Conservation (phyloP, 2,329 filamentous ascomycete species). For the Coniochaeta pulveracea region DNA sequence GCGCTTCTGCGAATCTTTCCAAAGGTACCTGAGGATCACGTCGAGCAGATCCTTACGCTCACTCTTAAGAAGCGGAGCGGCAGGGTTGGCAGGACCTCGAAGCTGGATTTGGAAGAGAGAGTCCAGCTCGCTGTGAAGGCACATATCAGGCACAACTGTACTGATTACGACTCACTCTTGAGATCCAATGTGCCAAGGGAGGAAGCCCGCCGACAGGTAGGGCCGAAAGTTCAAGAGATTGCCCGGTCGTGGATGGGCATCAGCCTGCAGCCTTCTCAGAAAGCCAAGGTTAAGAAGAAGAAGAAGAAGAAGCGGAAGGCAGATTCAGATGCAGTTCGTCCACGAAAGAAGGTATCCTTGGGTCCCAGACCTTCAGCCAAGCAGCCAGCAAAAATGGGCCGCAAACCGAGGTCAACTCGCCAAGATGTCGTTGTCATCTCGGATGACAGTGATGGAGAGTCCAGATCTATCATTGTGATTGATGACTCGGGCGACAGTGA, state of each 20-base stretch:
- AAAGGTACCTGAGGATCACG: slow-evolving; percentile 21
- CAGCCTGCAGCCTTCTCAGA: no score
- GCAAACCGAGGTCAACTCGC: no score
- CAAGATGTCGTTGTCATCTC: no score
- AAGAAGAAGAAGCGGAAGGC: neutral
- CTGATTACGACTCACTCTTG: slow-evolving; percentile 31
- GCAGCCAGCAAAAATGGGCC: no score
- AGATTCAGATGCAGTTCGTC: no score
- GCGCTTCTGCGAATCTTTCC: slow-evolving; percentile 28
- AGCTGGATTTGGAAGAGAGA: slow-evolving; percentile 23
- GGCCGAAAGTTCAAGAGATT: slow-evolving; percentile 9
- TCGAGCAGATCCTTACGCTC: slow-evolving; percentile 23
- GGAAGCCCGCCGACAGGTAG: slow-evolving; percentile 12
- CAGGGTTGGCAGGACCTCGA: slow-evolving; percentile 33
- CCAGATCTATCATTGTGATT: no score
- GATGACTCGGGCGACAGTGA: slow-evolving; percentile 1
- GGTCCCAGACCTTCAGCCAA: no score
- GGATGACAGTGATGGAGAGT: no score
- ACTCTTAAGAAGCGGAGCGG: slow-evolving; percentile 32
- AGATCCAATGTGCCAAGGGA: slow-evolving; percentile 6
- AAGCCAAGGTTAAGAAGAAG: no score
- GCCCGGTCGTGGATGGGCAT: slow-evolving; percentile 12
- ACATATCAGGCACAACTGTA: slow-evolving; percentile 35
- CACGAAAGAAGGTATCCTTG: no score
- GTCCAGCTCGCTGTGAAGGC: slow-evolving; percentile 34